These are phyloP conservation scores for Tillandsia leiboldiana DNA, from an alignment of 176 grass and related monocot genomes.

Conservation along the genomic window DNA sequence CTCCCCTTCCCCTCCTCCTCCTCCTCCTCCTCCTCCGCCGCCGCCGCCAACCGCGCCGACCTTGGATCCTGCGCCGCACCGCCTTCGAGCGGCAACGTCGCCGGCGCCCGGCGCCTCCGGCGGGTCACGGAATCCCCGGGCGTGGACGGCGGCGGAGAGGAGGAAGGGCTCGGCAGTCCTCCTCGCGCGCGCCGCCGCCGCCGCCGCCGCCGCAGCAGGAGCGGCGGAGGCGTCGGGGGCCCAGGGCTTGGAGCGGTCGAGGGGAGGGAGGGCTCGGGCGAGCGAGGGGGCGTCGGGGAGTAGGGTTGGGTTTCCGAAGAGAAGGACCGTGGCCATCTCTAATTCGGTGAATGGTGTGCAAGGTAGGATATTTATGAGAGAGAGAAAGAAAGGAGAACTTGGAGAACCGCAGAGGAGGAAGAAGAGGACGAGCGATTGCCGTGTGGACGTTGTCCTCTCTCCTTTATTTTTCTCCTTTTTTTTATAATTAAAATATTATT, in stretches of 20 bases:
- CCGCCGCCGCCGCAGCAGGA: neutral
- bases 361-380: neutral
- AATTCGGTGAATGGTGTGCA: neutral
- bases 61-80: constrained; percentile 20
- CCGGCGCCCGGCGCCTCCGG: neutral
- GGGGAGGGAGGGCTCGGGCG: constrained; percentile 7
- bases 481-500: too few relatives aligned
- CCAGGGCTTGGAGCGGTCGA: constrained; percentile 9
- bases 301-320: constrained; percentile 45
- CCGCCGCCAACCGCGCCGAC: constrained; percentile 23
- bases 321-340: constrained; percentile 44
- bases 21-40: constrained; percentile 16
- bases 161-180: neutral
- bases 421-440: neutral
- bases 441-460: neutral
- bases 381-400: neutral
- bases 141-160: neutral
- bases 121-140: neutral
- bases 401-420: neutral
- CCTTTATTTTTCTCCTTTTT: too few relatives aligned
- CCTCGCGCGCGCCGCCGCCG: constrained; percentile 10
- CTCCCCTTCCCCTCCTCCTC: neutral
- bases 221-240: neutral
- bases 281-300: constrained; percentile 2
- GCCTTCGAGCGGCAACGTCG: neutral